Base-by-base conservation (phyloP, 2,329 filamentous ascomycete genomes). In the Penicillium nordicum region DNA sequence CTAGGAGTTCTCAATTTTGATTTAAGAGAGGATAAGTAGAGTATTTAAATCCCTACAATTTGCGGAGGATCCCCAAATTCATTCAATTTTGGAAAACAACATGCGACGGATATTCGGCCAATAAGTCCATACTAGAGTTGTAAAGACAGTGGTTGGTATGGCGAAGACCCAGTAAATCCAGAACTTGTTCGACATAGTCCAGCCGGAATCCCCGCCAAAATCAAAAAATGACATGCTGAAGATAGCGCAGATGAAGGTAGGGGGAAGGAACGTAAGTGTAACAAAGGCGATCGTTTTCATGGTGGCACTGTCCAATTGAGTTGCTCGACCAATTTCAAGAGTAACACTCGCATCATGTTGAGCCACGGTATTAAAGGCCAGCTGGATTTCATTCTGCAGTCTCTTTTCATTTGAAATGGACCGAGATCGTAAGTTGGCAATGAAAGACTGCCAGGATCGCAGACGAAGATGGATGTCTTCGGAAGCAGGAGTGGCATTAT, bases 261-360 rank as follows among this genome's bases (percentile, higher is more conserved):
- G 74, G 0, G 82, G 82, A 0, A 84, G 64, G 38, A 84, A 84
- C 0, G 71, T 65, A 7, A 82, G 62, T 0, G 80, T 81, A 0
- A 82, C 67, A 16, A 81, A 72, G 0, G 80, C 76, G 43, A 84
- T 72, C 0, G 78, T 79, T 63, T 78, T 80, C 79, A 83, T 82
- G 0, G 79, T 75, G 0, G 76, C 70, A 57, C 79, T 81, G 50
- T 84, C 82, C n/a, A 47, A 50, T 30, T 62, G 60, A 18, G 63
- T 62, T 5, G 66, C 67, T 5, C 57, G 53, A 38, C 63, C 58
- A 2, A 80, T 63, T 27, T 65, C 52, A n/a, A 67, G 62, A 1
- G 54, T 57, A 6, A 57, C 47, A 5, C 51, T 48, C 12, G 65
- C 63, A 47, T 71, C 67, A 50, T 63, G 58, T 53, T 71, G 69